Conservation (phyloP, 176 grass and related monocot species). For the Aegilops tauschii region DNA sequence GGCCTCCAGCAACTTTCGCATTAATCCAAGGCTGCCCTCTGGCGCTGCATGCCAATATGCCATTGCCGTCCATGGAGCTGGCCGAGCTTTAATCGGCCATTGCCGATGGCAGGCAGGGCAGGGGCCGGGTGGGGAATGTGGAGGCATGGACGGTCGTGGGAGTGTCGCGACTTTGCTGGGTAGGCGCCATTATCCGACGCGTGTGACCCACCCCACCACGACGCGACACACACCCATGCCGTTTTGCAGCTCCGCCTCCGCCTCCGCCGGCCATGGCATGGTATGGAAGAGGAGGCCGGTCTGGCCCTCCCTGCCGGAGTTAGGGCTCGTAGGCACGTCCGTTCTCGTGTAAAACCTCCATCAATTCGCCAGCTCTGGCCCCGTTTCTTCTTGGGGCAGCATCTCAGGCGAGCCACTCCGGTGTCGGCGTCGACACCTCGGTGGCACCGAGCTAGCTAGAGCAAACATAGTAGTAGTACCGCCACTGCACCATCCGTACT, state of each 20-base stretch:
- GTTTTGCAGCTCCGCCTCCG: conserved; percentile 11
- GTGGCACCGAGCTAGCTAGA: background rate
- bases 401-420: background rate
- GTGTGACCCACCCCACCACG: conserved; percentile 10
- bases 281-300: background rate
- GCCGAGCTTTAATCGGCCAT: conserved; percentile 70
- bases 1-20: conserved; percentile 57
- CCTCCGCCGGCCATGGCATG: background rate
- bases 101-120: conserved; percentile 10
- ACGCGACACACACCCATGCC: conserved; percentile 42
- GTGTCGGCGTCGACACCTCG: conserved; percentile 12
- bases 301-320: conserved; percentile 20
- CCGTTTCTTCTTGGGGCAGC: background rate
- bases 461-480: background rate
- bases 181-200: background rate
- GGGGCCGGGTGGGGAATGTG: conserved; percentile 65
- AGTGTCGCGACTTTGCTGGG: conserved; percentile 45
- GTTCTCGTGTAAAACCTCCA: conserved; percentile 47
- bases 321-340: conserved; percentile 41
- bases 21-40: conserved; percentile 11
- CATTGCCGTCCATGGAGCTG: conserved; percentile 16
- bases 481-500: background rate
- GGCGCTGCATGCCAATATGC: conserved; percentile 16
- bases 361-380: background rate
- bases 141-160: conserved; percentile 54